A percentile compares a stretch with the other conserved stretches of the same genome.
Evolutionary conservation across 495 filamentous ascomycete species (phyloP).

Genomic region (Aeminium ludgeri): DNA sequence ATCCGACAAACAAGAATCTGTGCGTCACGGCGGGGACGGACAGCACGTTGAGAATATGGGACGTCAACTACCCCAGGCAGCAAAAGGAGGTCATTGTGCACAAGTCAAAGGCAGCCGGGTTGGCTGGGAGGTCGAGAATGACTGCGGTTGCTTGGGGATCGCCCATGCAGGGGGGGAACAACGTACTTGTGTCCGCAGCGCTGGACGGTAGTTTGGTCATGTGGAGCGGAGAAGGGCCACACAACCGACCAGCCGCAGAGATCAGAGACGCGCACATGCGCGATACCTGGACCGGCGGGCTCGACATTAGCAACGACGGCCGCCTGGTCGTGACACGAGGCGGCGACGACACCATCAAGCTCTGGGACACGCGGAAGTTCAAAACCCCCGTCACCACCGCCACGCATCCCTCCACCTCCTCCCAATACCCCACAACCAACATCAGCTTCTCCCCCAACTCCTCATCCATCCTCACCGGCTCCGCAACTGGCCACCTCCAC

Average conservation of each 20-base stretch:
- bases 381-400: constrained; percentile 67
- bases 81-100: constrained; percentile 91
- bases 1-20: constrained; percentile 61
- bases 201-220: constrained; percentile 83
- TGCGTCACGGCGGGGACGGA: constrained; percentile 85
- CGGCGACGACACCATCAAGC: constrained; percentile 66
- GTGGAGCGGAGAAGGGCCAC: constrained; percentile 81
- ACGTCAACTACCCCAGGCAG: constrained; percentile 67
- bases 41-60: constrained; percentile 91
- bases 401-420: constrained; percentile 65
- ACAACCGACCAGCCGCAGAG: constrained; percentile 69
- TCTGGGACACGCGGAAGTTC: constrained; percentile 96
- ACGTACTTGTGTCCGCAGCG: constrained; percentile 70
- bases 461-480: constrained; percentile 74
- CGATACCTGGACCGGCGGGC: constrained; percentile 80
- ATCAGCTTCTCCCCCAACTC: constrained; percentile 78
- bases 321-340: constrained; percentile 76
- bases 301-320: constrained; percentile 86
- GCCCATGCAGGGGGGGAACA: constrained; percentile 54
- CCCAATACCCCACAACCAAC: constrained; percentile 64
- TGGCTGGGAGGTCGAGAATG: constrained; percentile 82
- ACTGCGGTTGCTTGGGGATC: constrained; percentile 83
- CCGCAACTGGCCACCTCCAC: constrained; percentile 69
- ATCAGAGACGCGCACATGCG: constrained; percentile 66
- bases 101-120: constrained; percentile 71